phyloP scores from a whole-genome alignment of 1,139 yeast species.

The Saccharomyces hybrid region DNA sequence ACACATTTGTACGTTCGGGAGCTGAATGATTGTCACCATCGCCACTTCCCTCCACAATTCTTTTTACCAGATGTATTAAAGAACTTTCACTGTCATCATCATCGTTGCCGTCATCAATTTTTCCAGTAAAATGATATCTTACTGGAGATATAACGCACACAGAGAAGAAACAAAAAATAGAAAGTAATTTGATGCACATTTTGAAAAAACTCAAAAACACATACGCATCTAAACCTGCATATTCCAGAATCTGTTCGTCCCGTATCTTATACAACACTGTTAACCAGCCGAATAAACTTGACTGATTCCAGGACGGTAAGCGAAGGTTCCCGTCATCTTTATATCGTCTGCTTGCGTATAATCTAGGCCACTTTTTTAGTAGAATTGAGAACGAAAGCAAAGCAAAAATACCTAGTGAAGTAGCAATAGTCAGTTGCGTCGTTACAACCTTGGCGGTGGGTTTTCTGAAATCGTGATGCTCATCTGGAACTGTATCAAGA shows the following conservation, averaged over 20 bases:
- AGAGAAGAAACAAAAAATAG: conserved; percentile 49
- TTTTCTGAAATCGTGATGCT: conserved; percentile 33
- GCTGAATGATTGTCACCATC: conserved; percentile 18
- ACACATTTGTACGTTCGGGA: conserved; percentile 27
- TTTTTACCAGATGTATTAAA: not conserved
- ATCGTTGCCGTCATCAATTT: conserved; percentile 40
- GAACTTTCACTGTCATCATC: conserved; percentile 6
- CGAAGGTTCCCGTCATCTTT: conserved; percentile 29
- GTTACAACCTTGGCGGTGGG: conserved; percentile 38
- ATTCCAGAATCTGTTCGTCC: conserved; percentile 73
- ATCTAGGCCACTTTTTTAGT: conserved; percentile 57
- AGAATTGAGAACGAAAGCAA: conserved; percentile 56
- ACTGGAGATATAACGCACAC: conserved; percentile 57
- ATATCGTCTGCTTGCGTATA: conserved; percentile 52
- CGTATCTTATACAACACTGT: conserved; percentile 52
- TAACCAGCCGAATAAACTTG: conserved; percentile 72
- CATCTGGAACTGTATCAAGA: conserved; percentile 1
- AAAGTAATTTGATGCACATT: conserved; percentile 55
- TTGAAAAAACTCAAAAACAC: conserved; percentile 72
- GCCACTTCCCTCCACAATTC: conserved; percentile 4
- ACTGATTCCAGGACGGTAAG: conserved; percentile 40
- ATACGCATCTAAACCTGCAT: conserved; percentile 91
- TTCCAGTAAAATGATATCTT: conserved; percentile 59
- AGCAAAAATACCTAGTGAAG: conserved; percentile 55
- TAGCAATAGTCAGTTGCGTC: conserved; percentile 54